phyloP scores from a whole-genome alignment of 768 basidiomycete genomes.

The Hebeloma cylindrosporum region DNA sequence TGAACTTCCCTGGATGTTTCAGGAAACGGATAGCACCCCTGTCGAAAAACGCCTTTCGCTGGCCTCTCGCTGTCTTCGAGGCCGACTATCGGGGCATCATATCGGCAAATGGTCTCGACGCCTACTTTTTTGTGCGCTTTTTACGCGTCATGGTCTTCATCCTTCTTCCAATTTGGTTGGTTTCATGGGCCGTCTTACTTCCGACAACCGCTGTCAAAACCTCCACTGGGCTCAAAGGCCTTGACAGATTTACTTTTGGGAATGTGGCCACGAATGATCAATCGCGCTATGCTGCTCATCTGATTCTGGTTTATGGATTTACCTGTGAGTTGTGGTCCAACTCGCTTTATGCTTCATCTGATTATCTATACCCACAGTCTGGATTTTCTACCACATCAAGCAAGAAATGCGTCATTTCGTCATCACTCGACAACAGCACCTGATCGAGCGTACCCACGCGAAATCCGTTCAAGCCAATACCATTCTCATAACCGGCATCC shows the following conservation, averaged over 20 bases:
- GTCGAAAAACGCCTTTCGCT: conserved; percentile 48
- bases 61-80: conserved; percentile 65
- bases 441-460: conserved; percentile 73
- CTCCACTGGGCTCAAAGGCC: conserved; percentile 45
- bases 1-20: conserved; percentile 1
- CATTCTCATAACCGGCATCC: conserved; percentile 88
- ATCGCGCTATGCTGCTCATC: conserved; percentile 71
- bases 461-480: conserved; percentile 86
- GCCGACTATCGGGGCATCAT: conserved; percentile 64
- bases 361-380: conserved; percentile 47
- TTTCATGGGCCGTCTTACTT: conserved; percentile 85
- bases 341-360: not conserved
- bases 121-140: conserved; percentile 93
- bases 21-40: conserved; percentile 64
- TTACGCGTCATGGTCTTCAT: conserved; percentile 80
- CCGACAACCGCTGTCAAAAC: conserved; percentile 69
- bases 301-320: conserved; percentile 74
- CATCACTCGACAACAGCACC: conserved; percentile 74
- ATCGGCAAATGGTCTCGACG: conserved; percentile 78
- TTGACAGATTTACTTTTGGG: conserved; percentile 79
- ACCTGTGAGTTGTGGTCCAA: conserved; percentile 61
- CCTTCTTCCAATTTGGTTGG: conserved; percentile 86
- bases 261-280: conserved; percentile 58
- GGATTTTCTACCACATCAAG: conserved; percentile 83
- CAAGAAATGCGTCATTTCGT: conserved; percentile 82